A percentile compares a stretch with the other conserved stretches of the same genome.
Evolutionary conservation across 768 basidiomycete genomes (phyloP).

Genomic region (Termitomyces sp.): DNA sequence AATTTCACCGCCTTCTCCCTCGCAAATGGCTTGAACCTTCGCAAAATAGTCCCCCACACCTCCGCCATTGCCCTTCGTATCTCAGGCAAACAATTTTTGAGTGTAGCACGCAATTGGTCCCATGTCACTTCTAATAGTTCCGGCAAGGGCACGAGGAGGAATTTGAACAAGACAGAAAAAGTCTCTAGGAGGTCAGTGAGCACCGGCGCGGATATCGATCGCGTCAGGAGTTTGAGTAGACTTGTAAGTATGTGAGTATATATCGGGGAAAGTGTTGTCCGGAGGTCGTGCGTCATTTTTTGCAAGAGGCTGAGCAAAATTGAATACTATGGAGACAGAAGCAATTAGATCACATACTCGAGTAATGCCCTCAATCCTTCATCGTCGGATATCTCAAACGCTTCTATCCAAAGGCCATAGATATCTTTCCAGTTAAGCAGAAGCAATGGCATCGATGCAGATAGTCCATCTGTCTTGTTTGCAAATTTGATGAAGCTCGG

Average conservation of each 20-base stretch:
- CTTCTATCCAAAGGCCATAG: constrained; percentile 54
- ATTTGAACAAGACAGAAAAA: constrained; percentile 64
- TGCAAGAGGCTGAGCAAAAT: constrained; percentile 54
- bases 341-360: constrained; percentile 49
- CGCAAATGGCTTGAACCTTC: constrained; percentile 59
- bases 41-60: constrained; percentile 77
- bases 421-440: constrained; percentile 77
- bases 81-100: constrained; percentile 61
- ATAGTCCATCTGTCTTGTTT: constrained; percentile 49
- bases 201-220: constrained; percentile 51
- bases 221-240: constrained; percentile 52
- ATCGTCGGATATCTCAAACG: constrained; percentile 55
- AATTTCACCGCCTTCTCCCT: constrained; percentile 51
- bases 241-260: constrained; percentile 50
- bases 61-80: constrained; percentile 77
- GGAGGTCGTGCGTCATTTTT: constrained; percentile 74
- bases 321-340: constrained; percentile 1
- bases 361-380: constrained; percentile 70
- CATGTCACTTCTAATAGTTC: constrained; percentile 57
- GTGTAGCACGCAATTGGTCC: constrained; percentile 38
- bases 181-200: constrained; percentile 64
- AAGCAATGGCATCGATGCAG: constrained; percentile 73
- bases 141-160: constrained; percentile 63
- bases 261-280: constrained; percentile 63
- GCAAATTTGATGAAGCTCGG: constrained; percentile 71